Conservation (phyloP, 139 green algal genomes). For the Tetradesmus lagerheimii region DNA sequence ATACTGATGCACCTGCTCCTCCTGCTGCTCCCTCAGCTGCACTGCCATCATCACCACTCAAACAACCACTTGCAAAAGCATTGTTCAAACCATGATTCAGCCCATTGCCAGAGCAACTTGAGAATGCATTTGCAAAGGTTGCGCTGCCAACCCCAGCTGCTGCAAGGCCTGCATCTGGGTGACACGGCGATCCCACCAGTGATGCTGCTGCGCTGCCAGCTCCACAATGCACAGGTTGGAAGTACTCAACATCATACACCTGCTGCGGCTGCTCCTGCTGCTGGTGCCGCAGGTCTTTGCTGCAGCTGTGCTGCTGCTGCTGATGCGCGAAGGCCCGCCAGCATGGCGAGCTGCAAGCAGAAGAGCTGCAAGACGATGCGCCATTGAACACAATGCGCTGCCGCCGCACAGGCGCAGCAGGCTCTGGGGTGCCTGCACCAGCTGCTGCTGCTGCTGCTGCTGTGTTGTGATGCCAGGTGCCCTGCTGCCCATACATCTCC, state of each 20-base stretch:
- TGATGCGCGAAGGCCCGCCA: neutral
- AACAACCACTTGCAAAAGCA: too few relatives aligned
- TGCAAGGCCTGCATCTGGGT: too few relatives aligned
- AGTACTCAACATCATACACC: neutral
- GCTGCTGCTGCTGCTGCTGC: neutral
- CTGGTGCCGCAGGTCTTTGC: neutral
- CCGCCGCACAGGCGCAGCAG: neutral
- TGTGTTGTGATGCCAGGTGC: neutral
- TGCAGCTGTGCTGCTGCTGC: neutral
- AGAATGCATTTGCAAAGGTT: too few relatives aligned
- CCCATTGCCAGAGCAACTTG: neutral
- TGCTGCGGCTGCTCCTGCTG: neutral
- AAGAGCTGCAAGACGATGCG: neutral
- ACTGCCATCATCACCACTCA: neutral
- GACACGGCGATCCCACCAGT: too few relatives aligned
- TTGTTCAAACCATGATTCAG: neutral
- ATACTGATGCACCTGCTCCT: neutral
- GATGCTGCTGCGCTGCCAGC: too few relatives aligned
- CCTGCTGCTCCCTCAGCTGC: neutral
- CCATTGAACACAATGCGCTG: neutral
- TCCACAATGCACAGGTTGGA: neutral
- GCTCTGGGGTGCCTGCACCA: neutral
- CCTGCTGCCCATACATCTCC: neutral
- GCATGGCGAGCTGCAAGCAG: neutral
- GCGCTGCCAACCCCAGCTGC: too few relatives aligned